Base-by-base conservation (phyloP, 2,329 filamentous ascomycete genomes). In the Coleophoma crateriformis region DNA sequence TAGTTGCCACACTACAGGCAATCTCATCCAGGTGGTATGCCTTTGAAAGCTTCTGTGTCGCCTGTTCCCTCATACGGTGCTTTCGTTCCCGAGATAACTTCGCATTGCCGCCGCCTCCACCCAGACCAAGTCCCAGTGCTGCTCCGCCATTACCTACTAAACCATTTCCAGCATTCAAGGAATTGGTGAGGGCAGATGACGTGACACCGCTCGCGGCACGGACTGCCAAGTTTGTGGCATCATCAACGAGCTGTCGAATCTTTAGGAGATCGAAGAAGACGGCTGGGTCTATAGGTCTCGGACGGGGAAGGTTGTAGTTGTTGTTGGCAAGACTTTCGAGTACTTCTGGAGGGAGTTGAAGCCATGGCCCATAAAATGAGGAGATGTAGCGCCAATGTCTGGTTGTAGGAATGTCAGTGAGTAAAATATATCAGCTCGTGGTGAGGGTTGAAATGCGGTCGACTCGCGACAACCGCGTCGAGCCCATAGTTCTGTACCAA, bases 241-340 rank as follows among this genome's bases (percentile, higher is more conserved):
- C 87, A 57, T 94, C 89, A 48, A 94, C 85, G 33, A 87, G 79
- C 45, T 82, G 79, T 54, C 88, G 81, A 64, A 95, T 89, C 71
- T 91, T 92, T 66, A 90, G 78, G 43, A 94, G 71, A 67, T 95
- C 89, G 70, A 87, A 94, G 70, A 94, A 87, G 54, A 90, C 81
- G 53, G 85, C 85, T 11, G 87, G 85, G 65, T 94, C 87, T 63
- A 94, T 83, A 44, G 88, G 84, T 50, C 81, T 85, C 10, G 89
- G 89, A 27, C 84, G 81, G 14, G 85, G 85, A 57, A 85, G 83
- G 56, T 85, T 84, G 71, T 85, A 91, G 70, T 92, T 94, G 65
- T 82, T 83, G 69, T 89, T 82, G 48, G 88, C 88, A 46, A 94
- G 78, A 45, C 79, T 82, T 66, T 91, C 85, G 68, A 95, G 82